Conservation (phyloP, 2,329 filamentous ascomycete genomes). For the Aspergillus pseudonomiae region DNA sequence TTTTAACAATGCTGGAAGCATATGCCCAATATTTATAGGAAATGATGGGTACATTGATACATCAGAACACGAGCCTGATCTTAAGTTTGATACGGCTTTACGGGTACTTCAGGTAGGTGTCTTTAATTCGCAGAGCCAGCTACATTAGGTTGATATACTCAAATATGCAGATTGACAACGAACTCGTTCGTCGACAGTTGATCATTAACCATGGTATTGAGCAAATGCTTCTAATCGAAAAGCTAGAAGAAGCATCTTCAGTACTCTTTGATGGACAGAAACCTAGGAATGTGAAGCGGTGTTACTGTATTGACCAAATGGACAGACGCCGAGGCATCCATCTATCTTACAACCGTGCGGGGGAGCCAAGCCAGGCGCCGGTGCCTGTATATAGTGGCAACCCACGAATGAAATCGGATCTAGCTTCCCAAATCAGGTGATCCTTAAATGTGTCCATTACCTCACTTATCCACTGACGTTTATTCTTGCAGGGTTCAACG, state of each 20-base stretch:
- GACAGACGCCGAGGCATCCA: conserved; percentile 65
- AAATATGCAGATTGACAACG: conserved; percentile 69
- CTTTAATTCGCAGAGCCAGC: background rate
- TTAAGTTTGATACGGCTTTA: conserved; percentile 74
- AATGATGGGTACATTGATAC: conserved; percentile 60
- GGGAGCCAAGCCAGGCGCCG: conserved; percentile 55
- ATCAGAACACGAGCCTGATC: conserved; percentile 71
- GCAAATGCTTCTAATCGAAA: conserved; percentile 76
- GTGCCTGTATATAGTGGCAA: conserved; percentile 56
- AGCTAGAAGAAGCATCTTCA: conserved; percentile 66
- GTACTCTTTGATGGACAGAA: conserved; percentile 67
- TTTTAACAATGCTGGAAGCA: conserved; percentile 38
- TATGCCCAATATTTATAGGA: conserved; percentile 66
- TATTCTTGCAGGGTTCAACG: conserved; percentile 44
- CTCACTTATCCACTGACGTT: conserved; percentile 12
- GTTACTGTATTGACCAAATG: conserved; percentile 64
- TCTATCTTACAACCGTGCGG: conserved; percentile 55
- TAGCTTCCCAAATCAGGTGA: conserved; percentile 65
- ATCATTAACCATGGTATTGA: conserved; percentile 84
- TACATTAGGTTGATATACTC: background rate
- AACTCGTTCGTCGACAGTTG: conserved; percentile 75
- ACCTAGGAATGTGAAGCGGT: conserved; percentile 73
- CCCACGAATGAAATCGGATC: conserved; percentile 79
- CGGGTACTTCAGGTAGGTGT: conserved; percentile 65
- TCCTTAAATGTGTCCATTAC: background rate